These are phyloP conservation scores for Haplographium delicatum DNA, from an alignment of 495 filamentous ascomycete species.

Conservation along the genomic window DNA sequence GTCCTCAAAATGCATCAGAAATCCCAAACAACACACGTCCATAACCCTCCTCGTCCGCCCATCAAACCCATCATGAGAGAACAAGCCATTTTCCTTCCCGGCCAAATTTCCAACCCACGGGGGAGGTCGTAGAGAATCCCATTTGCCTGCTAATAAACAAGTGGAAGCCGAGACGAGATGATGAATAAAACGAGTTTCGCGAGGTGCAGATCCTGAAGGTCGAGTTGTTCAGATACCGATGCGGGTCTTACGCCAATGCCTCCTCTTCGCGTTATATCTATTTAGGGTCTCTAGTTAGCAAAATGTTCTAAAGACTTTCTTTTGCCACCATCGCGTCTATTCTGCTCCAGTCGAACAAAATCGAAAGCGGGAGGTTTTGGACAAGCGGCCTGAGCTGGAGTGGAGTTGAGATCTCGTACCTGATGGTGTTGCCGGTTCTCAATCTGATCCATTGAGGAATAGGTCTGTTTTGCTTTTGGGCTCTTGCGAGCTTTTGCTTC, in stretches of 20 bases:
- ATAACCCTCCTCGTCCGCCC: too few species aligned
- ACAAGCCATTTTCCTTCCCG: too few species aligned
- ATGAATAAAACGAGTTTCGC: constrained; percentile 8
- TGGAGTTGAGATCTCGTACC: constrained; percentile 18
- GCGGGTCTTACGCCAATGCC: constrained; percentile 99
- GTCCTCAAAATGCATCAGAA: neutral
- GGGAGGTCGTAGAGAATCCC: neutral
- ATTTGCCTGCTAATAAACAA: too few species aligned
- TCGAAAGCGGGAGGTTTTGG: neutral
- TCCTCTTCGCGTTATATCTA: constrained; percentile 99
- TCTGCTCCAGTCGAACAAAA: too few species aligned
- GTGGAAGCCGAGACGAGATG: constrained; percentile 11
- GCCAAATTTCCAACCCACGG: constrained; percentile 11
- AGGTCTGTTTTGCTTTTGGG: constrained; percentile 98
- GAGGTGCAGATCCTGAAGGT: constrained; percentile 4
- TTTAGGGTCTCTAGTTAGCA: constrained; percentile 16
- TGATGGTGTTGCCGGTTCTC: constrained; percentile 85
- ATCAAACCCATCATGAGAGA: too few species aligned
- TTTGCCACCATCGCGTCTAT: too few species aligned
- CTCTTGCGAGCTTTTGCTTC: constrained; percentile 99
- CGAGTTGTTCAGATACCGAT: constrained; percentile 75
- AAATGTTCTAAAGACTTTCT: neutral
- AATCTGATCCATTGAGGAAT: constrained; percentile 99
- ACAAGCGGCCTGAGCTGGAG: neutral
- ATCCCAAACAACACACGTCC: neutral